phyloP scores from a whole-genome alignment of 148 eudicot genomes.

The Talinum fruticosum region DNA sequence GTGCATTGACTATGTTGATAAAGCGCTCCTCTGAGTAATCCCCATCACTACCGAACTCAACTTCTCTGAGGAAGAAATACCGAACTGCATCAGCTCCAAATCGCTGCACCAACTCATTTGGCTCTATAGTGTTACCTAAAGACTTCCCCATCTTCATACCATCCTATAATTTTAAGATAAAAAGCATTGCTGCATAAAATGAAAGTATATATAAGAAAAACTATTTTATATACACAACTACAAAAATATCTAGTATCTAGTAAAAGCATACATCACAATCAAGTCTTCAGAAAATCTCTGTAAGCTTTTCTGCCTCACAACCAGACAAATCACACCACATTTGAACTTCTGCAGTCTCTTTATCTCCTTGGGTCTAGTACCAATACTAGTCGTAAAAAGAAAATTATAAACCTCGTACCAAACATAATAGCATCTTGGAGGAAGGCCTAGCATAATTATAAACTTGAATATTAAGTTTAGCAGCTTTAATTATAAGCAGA shows the following conservation, averaged over 20 bases:
- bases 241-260: too few relatives aligned
- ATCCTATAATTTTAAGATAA: slow-evolving; percentile 73
- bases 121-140: slow-evolving; percentile 89
- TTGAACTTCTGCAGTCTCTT: neutral
- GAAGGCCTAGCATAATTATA: neutral
- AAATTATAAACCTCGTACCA: neutral
- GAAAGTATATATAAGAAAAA: slow-evolving; percentile 47
- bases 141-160: slow-evolving; percentile 99
- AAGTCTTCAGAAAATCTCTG: neutral
- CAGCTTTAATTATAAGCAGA: neutral
- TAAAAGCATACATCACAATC: slow-evolving; percentile 6
- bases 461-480: neutral
- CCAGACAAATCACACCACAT: neutral
- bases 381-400: neutral
- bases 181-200: slow-evolving; percentile 72
- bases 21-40: slow-evolving; percentile 98
- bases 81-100: slow-evolving; percentile 96
- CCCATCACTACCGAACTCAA: slow-evolving; percentile 94
- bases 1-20: slow-evolving; percentile 86
- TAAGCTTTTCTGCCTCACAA: neutral
- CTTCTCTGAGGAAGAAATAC: slow-evolving; percentile 96
- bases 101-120: slow-evolving; percentile 83
- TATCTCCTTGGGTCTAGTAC: neutral
- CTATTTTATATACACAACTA: slow-evolving; percentile 8
- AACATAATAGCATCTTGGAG: neutral